These are phyloP conservation scores for Mycosphaerelloides madeirae DNA, from an alignment of 2,329 filamentous ascomycete species.

Conservation along the genomic window DNA sequence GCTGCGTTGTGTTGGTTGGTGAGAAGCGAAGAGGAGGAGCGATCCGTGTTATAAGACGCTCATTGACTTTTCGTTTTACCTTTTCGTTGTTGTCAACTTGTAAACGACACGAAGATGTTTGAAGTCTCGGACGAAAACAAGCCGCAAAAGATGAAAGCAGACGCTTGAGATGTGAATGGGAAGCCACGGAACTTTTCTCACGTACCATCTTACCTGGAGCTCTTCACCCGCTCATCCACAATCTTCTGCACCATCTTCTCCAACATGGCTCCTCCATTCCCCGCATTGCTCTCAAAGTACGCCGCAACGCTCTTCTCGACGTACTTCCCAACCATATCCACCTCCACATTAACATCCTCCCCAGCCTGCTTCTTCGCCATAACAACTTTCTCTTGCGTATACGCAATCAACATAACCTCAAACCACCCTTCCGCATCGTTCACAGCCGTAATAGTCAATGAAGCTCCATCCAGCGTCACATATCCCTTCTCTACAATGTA, in stretches of 20 bases:
- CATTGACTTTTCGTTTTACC: too few relatives aligned
- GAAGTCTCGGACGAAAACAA: too few relatives aligned
- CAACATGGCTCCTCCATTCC: conserved; percentile 47
- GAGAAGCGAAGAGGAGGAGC: too few relatives aligned
- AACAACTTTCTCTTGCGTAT: conserved; percentile 90
- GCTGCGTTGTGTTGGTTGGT: too few relatives aligned
- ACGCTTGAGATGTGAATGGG: too few relatives aligned
- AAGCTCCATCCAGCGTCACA: conserved; percentile 89
- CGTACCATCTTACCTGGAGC: conserved; percentile 6
- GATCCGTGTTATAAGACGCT: too few relatives aligned
- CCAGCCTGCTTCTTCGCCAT: conserved; percentile 72
- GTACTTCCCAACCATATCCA: conserved; percentile 82
- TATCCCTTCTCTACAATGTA: conserved; percentile 98
- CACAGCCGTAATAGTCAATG: conserved; percentile 84
- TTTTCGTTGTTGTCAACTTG: too few relatives aligned
- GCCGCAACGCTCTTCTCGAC: conserved; percentile 84
- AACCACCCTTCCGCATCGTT: conserved; percentile 79
- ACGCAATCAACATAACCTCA: conserved; percentile 96
- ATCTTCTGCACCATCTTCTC: conserved; percentile 59
- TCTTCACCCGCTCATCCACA: conserved; percentile 62
- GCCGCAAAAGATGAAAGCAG: too few relatives aligned
- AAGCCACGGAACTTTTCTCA: not conserved
- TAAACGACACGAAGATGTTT: too few relatives aligned
- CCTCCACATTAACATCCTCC: conserved; percentile 85
- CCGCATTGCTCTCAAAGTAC: conserved; percentile 60